phyloP scores from a whole-genome alignment of 257 asterid species.

The Solanum peruvianum region DNA sequence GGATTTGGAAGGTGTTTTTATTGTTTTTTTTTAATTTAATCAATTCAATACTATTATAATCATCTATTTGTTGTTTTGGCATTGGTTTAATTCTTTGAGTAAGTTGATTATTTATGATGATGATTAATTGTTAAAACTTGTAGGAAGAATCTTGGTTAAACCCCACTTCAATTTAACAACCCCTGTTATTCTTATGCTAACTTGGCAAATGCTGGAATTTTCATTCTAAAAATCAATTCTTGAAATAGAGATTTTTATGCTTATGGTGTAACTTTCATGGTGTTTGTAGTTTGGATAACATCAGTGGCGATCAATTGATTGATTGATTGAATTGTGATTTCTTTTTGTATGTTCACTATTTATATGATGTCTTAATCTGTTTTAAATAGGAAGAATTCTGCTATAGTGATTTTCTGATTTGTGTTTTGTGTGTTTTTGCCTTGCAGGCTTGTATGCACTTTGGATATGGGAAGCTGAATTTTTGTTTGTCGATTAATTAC shows the following conservation, averaged over 20 bases:
- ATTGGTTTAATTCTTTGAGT: background rate
- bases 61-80: background rate
- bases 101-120: background rate
- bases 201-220: background rate
- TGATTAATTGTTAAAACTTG: background rate
- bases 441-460: conserved; percentile 23
- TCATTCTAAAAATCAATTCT: background rate
- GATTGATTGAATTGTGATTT: background rate
- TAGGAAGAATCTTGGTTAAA: background rate
- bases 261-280: background rate
- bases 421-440: background rate
- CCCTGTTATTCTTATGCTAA: background rate
- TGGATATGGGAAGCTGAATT: conserved; percentile 21
- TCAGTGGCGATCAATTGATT: background rate
- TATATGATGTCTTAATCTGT: background rate
- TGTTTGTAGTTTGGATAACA: background rate
- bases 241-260: background rate
- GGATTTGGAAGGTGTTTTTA: conserved; percentile 65
- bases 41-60: background rate
- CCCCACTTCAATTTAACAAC: background rate
- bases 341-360: background rate
- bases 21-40: background rate
- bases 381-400: background rate
- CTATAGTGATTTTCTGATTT: background rate
- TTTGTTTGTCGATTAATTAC: conserved; percentile 22